Base-by-base conservation (phyloP, 2,329 filamentous ascomycete species). In the Aspergillus clavatus region DNA sequence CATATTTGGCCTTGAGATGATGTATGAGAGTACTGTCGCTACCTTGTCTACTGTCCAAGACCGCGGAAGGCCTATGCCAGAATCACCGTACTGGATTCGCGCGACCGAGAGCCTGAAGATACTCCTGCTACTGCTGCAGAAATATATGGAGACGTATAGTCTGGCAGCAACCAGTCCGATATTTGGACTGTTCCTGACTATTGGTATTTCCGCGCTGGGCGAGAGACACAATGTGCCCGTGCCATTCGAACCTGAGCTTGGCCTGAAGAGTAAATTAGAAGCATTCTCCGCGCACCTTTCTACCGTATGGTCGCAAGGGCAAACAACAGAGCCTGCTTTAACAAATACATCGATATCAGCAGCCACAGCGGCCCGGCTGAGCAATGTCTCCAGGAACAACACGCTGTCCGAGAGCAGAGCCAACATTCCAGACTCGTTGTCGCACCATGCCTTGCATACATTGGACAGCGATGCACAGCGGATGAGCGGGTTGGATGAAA, bases 131-230 rank as follows among this genome's bases (percentile, higher is more conserved):
- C 55, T 71, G 31, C 52, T 72, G 7, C 66, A 65, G 26, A 51
- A 55, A 48, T 62, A 68, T 47, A 57, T 74, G 59, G 67, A 72
- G 29, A 64, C 58, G 12, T 70, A 68, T 48, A 68, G 69, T 23
- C 64, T 65, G 44, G 68, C 58, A 27, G 70, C 62, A 39, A 67
- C 56, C 40, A 66, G 51, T 50, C 70, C 62, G 44, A 77, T 63
- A 0, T 70, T 70, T 43, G 69, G 69, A 18, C 64, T 66, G 51
- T 63, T 69, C 19, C 55, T 71, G 22, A 65, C 59, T 29, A 61
- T 61, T 43, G 62, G 63, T 12, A 58, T 66, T 63, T 48, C 53
- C 3, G 40, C 27, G 5, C 27, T 40, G 14, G 33, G 27, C n/a
- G 40, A 46, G n/a, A 50, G 40, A 10, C 43, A 44, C 10, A 27